Percentiles rank a stretch among this genome's conserved stretches.
These are phyloP conservation scores for Catunica adiposa DNA, from an alignment of 2,329 filamentous ascomycete genomes.

Conservation along the genomic window DNA sequence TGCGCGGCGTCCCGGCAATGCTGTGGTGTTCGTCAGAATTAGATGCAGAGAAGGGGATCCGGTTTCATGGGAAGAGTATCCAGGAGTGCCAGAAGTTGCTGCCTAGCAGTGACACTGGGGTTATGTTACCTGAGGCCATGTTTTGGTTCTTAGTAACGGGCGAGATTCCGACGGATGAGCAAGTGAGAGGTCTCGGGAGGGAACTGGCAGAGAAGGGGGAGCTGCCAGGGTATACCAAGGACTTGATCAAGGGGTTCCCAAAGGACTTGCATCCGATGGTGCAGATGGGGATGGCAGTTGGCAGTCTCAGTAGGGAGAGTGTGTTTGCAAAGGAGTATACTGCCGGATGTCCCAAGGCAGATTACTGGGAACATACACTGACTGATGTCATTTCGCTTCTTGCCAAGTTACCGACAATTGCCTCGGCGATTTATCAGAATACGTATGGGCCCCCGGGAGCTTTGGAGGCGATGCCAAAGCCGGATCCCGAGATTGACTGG, in stretches of 20 bases:
- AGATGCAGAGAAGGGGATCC: constrained; percentile 91
- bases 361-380: constrained; percentile 98
- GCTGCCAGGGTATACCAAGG: constrained; percentile 67
- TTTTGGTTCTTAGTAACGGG: constrained; percentile 97
- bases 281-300: constrained; percentile 87
- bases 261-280: constrained; percentile 93
- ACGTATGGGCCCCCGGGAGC: constrained; percentile 49
- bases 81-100: constrained; percentile 92
- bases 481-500: constrained; percentile 85
- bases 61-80: constrained; percentile 95
- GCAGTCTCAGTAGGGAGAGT: constrained; percentile 87
- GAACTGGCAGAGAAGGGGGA: constrained; percentile 75
- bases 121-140: constrained; percentile 98
- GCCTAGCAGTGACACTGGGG: constrained; percentile 82
- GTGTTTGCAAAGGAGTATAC: constrained; percentile 90
- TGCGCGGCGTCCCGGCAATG: constrained; percentile 96
- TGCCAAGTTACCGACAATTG: constrained; percentile 90
- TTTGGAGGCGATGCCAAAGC: constrained; percentile 54
- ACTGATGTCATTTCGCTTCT: constrained; percentile 88
- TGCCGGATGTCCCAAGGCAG: constrained; percentile 76
- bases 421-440: constrained; percentile 95
- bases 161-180: constrained; percentile 65
- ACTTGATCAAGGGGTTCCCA: constrained; percentile 82
- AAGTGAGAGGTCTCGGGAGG: constrained; percentile 67
- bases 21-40: constrained; percentile 97